Conservation (phyloP, 1,284 basidiomycete genomes). For the Ustilago nuda region DNA sequence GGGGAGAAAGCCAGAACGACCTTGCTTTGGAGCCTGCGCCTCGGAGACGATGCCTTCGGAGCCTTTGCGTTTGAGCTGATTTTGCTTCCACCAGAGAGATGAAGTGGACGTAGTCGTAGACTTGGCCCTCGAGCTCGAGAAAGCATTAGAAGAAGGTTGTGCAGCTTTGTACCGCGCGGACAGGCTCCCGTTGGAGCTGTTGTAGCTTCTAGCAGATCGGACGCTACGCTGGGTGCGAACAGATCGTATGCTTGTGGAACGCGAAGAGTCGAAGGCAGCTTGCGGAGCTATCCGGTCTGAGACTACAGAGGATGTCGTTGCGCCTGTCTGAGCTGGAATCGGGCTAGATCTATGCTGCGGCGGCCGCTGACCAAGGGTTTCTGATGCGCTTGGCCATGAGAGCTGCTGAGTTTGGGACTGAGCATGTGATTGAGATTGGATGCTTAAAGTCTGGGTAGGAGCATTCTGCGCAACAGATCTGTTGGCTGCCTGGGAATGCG, state of each 20-base stretch:
- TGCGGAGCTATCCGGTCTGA: not conserved
- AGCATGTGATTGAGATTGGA: not conserved
- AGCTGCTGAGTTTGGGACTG: not conserved
- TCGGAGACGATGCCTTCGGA: conserved; percentile 15
- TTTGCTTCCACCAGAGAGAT: conserved; percentile 22
- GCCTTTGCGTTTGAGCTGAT: conserved; percentile 23
- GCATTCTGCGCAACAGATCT: not conserved
- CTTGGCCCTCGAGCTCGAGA: not conserved
- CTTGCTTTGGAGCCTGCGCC: conserved; percentile 15
- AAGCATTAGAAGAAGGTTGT: not conserved
- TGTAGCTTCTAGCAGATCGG: conserved; percentile 7
- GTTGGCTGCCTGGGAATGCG: not conserved
- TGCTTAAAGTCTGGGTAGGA: not conserved
- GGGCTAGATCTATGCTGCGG: not conserved
- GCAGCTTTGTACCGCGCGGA: conserved; percentile 12
- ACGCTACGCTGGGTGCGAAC: conserved; percentile 6
- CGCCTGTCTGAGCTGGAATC: not conserved
- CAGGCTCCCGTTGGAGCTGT: conserved; percentile 14
- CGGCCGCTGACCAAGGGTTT: not conserved
- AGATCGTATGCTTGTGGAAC: conserved; percentile 2
- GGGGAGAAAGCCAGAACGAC: not conserved
- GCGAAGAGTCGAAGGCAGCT: conserved; percentile 1
- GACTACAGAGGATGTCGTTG: not conserved
- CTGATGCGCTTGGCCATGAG: no score
- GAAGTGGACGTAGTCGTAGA: not conserved